These are phyloP conservation scores for Alternaria metachromatica DNA, from an alignment of 2,329 filamentous ascomycete genomes.

Conservation along the genomic window DNA sequence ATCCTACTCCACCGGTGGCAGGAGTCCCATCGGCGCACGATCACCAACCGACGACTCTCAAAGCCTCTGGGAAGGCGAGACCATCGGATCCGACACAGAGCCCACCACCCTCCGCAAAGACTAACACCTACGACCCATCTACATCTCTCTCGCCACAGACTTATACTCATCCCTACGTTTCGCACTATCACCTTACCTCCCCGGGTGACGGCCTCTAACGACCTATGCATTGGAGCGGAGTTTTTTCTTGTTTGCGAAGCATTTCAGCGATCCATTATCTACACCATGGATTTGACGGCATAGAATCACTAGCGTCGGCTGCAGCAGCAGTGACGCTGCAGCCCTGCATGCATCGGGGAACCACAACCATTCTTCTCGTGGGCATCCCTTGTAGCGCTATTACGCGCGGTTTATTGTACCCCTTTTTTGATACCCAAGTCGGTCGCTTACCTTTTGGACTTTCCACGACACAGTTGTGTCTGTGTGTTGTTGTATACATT, in stretches of 20 bases:
- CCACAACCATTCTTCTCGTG: constrained; percentile 18
- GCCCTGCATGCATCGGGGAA: constrained; percentile 7
- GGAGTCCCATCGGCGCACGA: constrained; percentile 58
- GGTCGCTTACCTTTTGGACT: constrained; percentile 35
- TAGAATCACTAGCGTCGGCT: constrained; percentile 30
- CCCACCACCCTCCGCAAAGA: constrained; percentile 30
- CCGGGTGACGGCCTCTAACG: constrained; percentile 42
- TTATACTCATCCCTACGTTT: constrained; percentile 32
- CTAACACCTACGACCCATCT: constrained; percentile 13
- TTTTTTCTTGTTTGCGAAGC: constrained; percentile 45
- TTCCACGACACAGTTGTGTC: constrained; percentile 18
- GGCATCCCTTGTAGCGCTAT: constrained; percentile 18
- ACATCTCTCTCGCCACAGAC: constrained; percentile 15
- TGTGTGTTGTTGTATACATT: constrained; percentile 27
- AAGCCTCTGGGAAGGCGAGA: constrained; percentile 64
- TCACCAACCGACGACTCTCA: constrained; percentile 64
- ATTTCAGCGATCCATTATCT: constrained; percentile 42
- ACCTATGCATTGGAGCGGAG: constrained; percentile 47
- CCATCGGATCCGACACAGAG: constrained; percentile 57
- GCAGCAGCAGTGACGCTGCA: constrained; percentile 14
- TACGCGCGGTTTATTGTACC: constrained; percentile 24
- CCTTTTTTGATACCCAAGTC: constrained; percentile 44
- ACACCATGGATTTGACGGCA: constrained; percentile 23
- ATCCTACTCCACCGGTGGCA: constrained; percentile 69
- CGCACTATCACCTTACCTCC: constrained; percentile 24